Evolutionary conservation across 208 protist genomes (phyloP).

Genomic region (Acanthamoeba quina): DNA sequence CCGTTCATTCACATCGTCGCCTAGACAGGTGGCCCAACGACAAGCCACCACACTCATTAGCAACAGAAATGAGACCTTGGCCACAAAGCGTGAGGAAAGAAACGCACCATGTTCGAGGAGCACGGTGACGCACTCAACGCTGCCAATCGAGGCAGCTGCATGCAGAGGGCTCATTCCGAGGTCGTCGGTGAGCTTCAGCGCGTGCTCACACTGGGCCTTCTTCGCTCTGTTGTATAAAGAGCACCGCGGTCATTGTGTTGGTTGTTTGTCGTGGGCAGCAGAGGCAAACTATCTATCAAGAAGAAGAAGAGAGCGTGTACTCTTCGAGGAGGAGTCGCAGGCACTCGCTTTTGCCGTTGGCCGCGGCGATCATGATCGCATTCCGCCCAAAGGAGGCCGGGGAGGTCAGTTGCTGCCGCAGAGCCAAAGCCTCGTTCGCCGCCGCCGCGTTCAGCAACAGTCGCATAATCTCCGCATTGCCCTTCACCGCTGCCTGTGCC

Average conservation of each 20-base stretch:
- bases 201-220: background rate
- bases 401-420: background rate
- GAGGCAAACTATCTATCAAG: no score
- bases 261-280: background rate
- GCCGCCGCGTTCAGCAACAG: background rate
- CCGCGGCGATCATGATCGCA: background rate
- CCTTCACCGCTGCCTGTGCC: background rate
- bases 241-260: background rate
- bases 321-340: background rate
- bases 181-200: background rate
- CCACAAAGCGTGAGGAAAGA: background rate
- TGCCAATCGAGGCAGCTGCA: background rate
- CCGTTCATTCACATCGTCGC: constrained; percentile 18
- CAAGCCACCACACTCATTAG: no score
- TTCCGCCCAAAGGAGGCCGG: background rate
- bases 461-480: constrained; percentile 28
- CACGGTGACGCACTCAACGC: background rate
- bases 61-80: no score
- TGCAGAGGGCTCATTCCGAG: constrained; percentile 21
- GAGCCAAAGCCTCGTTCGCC: background rate
- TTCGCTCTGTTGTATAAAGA: background rate
- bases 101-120: constrained; percentile 40
- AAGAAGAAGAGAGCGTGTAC: background rate
- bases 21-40: background rate
- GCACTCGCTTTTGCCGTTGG: background rate